phyloP scores from a whole-genome alignment of 164 flowering plant genomes.

The Aristolochia fimbriata region DNA sequence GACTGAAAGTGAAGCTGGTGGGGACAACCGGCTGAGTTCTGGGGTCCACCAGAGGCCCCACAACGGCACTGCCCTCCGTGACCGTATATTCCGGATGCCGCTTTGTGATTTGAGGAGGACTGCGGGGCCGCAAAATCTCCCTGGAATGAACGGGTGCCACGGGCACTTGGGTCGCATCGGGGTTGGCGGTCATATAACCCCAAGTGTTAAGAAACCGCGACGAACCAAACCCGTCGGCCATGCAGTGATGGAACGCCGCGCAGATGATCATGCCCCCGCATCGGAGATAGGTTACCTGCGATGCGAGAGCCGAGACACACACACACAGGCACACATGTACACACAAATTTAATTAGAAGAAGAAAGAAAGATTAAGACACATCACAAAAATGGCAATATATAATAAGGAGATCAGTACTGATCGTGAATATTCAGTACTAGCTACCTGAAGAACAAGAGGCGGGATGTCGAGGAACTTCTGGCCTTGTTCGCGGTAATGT shows the following conservation, averaged over 20 bases:
- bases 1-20: slow-evolving; percentile 45
- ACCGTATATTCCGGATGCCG: slow-evolving; percentile 42
- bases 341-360: no score
- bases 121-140: slow-evolving; percentile 43
- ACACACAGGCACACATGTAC: neutral
- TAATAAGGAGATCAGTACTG: no score
- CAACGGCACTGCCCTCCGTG: slow-evolving; percentile 6
- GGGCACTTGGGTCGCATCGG: slow-evolving; percentile 14
- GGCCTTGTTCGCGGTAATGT: slow-evolving; percentile 48
- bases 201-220: slow-evolving; percentile 75
- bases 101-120: slow-evolving; percentile 25
- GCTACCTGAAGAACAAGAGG: slow-evolving; percentile 91
- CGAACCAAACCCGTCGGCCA: slow-evolving; percentile 83
- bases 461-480: slow-evolving; percentile 60
- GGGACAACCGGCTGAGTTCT: slow-evolving; percentile 57
- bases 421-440: no score
- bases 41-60: slow-evolving; percentile 20
- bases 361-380: no score
- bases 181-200: slow-evolving; percentile 56
- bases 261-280: slow-evolving; percentile 84
- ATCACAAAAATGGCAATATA: no score
- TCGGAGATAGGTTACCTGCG: slow-evolving; percentile 68
- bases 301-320: no score
- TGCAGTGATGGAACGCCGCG: slow-evolving; percentile 68
- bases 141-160: slow-evolving; percentile 47